Evolutionary conservation across 1,284 basidiomycete species (phyloP).

Genomic region (Puccinia triticina): DNA sequence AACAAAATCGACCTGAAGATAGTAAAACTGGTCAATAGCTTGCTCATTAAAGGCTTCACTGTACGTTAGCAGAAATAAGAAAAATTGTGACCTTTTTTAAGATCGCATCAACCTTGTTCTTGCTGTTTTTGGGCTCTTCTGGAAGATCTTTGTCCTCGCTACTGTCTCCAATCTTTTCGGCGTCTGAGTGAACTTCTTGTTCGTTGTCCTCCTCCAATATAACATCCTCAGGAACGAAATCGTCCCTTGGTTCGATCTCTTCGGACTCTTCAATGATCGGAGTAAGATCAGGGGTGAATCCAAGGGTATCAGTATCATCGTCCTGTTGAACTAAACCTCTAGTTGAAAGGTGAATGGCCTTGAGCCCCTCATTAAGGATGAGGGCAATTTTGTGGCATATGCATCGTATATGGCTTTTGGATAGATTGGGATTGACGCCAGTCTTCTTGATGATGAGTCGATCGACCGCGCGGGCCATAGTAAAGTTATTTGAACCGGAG

Average conservation of each 20-base stretch:
- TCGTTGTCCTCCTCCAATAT: background rate
- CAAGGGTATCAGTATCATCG: background rate
- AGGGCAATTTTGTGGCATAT: too few species aligned
- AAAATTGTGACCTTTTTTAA: background rate
- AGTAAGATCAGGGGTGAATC: background rate
- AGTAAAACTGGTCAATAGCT: rapidly evolving
- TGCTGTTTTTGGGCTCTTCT: too few species aligned
- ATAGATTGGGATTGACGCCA: conserved; percentile 1
- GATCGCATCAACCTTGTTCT: background rate
- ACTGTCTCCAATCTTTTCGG: too few species aligned
- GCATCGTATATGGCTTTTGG: conserved; percentile 5
- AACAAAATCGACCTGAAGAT: conserved; percentile 27
- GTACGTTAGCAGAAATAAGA: background rate
- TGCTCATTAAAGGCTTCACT: too few species aligned
- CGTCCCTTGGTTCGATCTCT: background rate
- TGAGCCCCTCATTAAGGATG: too few species aligned
- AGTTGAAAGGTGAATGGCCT: too few species aligned
- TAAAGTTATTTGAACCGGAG: too few species aligned
- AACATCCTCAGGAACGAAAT: background rate
- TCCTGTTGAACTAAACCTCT: background rate
- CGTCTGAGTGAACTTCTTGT: too few species aligned
- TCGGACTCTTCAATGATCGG: conserved; percentile 20
- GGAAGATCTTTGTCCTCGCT: background rate
- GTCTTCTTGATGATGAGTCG: conserved; percentile 11
- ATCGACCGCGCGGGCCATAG: background rate